Conservation (phyloP, 805 yeast genomes). For the Kodamaea sagamina region DNA sequence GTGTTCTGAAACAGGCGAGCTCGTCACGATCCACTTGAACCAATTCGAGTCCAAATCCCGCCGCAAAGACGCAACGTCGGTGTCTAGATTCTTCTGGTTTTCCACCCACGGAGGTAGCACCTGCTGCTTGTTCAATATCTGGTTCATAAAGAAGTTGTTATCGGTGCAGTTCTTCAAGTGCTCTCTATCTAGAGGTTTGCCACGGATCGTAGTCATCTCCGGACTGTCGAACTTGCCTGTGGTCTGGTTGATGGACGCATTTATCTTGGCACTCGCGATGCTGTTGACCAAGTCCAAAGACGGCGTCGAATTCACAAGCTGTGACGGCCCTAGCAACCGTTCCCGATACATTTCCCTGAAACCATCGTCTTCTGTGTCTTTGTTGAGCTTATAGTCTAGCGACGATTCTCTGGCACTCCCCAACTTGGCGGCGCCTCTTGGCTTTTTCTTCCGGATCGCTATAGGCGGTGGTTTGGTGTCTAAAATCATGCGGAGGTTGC, state of each 20-base stretch:
- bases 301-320: conserved; percentile 44
- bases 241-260: conserved; percentile 59
- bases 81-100: conserved; percentile 59
- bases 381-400: conserved; percentile 61
- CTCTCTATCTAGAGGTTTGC: conserved; percentile 55
- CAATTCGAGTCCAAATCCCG: conserved; percentile 36
- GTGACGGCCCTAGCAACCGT: conserved; percentile 58
- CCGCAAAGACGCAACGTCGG: conserved; percentile 51
- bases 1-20: conserved; percentile 9
- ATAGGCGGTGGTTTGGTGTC: conserved; percentile 44
- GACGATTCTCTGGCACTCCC: conserved; percentile 62
- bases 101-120: conserved; percentile 91
- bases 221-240: conserved; percentile 69
- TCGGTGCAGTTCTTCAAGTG: conserved; percentile 66
- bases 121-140: conserved; percentile 73
- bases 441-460: neutral
- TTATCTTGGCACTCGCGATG: conserved; percentile 74
- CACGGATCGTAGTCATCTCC: conserved; percentile 50
- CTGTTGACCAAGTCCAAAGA: conserved; percentile 58
- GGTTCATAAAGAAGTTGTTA: conserved; percentile 69
- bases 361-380: conserved; percentile 39
- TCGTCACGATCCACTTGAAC: conserved; percentile 18
- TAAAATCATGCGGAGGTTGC: conserved; percentile 54
- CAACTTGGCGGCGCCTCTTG: neutral
- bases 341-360: conserved; percentile 66